Base-by-base conservation (phyloP, 495 filamentous ascomycete species). In the Penicillium herquei region DNA sequence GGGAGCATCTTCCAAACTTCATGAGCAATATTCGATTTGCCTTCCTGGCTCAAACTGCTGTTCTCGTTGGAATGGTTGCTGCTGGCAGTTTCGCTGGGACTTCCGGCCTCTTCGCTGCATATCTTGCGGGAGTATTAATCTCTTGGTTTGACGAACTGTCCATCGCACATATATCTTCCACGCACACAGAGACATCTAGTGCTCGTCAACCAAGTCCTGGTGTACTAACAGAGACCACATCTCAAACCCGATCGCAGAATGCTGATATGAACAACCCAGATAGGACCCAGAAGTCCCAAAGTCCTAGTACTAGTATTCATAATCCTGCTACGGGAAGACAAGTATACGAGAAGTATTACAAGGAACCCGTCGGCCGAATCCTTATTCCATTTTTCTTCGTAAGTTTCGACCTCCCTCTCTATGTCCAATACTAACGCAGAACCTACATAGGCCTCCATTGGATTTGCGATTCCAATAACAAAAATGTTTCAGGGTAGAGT, bases 341-440 rank as follows among this genome's bases (percentile, higher is more conserved):
- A 3, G 70, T 84, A 6, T 91, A 84, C 58, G 74, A 81, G 21
- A 57, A 63, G 7, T 90, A 88, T 66, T 86, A 82, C 56, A 62
- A 67, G 3, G 62, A 73, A 40, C 66, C 78, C 0, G 74, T 84
- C 8, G 53, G 70, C 7, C 75, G 73, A 21, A 75, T 92, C 2
- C 70, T 94, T 0, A 81, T 82, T 21, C 88, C 90, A 0, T 79
- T 91, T 46, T 93, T 94, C 72, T 95, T 94, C 59, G 85, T 83
- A 62, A 70, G 78, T 67, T 3, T 31, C 31, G 21, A 2, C 21
- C 7, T 2, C 3, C 30, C n/a, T 37, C 45, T 7, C 3, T 14
- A 14, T 33, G 14, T n/a, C 33, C 26, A 2, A 34, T 32, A 32
- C 13, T 14, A 34, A 42, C 39, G 32, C 18, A 44, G 18, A 44